Conservation (phyloP, 2,329 filamentous ascomycete genomes). For the Penicillium expansum region DNA sequence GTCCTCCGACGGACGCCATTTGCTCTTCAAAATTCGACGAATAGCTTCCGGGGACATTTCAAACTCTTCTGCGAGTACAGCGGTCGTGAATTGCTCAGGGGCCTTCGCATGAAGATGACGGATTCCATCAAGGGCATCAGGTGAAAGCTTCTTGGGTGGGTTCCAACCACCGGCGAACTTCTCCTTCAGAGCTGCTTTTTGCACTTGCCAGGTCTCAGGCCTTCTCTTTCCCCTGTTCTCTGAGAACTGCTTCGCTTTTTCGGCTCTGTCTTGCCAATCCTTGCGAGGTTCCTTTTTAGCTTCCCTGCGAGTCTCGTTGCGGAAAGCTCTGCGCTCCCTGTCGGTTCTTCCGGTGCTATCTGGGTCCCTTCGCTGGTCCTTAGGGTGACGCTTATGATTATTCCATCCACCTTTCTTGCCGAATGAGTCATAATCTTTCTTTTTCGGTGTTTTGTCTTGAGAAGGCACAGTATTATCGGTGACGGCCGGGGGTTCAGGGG, state of each 20-base stretch:
- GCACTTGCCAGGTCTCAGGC: slow-evolving; percentile 64
- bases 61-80: slow-evolving; percentile 72
- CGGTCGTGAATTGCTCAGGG: slow-evolving; percentile 72
- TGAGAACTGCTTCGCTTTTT: slow-evolving; percentile 7
- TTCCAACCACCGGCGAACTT: slow-evolving; percentile 81
- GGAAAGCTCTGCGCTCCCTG: slow-evolving; percentile 9
- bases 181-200: slow-evolving; percentile 69
- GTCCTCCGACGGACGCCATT: slow-evolving; percentile 44
- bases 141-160: slow-evolving; percentile 82
- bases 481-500: neutral
- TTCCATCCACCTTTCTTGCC: slow-evolving; percentile 1
- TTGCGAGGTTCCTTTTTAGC: slow-evolving; percentile 3
- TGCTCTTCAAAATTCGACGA: slow-evolving; percentile 71
- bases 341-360: slow-evolving; percentile 1
- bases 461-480: neutral
- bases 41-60: slow-evolving; percentile 84
- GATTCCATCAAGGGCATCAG: slow-evolving; percentile 88
- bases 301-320: slow-evolving; percentile 7
- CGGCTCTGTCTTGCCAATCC: slow-evolving; percentile 6
- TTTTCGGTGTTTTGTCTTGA: neutral
- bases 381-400: neutral
- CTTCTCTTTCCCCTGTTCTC: slow-evolving; percentile 32
- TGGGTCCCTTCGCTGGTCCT: neutral
- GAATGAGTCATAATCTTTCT: neutral
- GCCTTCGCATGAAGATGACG: slow-evolving; percentile 75